Evolutionary conservation across 805 yeast genomes (phyloP), one percentile per base, ranked within the genome.

Genomic region (Monosporozyma solicola): DNA sequence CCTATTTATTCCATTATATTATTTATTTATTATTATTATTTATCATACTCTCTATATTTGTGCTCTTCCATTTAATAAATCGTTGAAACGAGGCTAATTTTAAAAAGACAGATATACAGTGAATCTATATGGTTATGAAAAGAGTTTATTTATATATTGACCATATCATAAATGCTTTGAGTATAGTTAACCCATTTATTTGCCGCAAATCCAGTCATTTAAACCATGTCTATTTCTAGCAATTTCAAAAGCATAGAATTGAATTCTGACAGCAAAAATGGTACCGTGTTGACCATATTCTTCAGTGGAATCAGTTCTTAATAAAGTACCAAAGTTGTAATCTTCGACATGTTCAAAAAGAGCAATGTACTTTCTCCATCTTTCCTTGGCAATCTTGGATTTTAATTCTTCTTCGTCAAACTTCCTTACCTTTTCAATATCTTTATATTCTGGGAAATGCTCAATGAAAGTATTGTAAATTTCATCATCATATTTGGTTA

Each of bases 221-320:
- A 87, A 77, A 39, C 96, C 96, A 59, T 78, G 78, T 69, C 83
- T 87, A 75, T 94, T 94, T 79, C 99, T 85, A 55, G 88, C 89
- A 58, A 94, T 85, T 75, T 94, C 99, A 65, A 90, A 79, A 53
- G 97, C 97, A 63, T 91, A 87, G 68, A 94, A 94, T 73, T 94
- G 98, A 66, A 92, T 81, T 74, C 98, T 84, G 54, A 92, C 94
- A 10, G 77, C 96, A 62, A 94, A 92, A 51, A 90, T 86, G 47
- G 98, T 87, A 54, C 85, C 82, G 47, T 82, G 80, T 72, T 92
- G 88, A 48, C 80, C 80, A 70, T 94, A 94, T 69, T 88, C 97
- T 32, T 76, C 84, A 48, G 72, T 68, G 39, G 86, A 69, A 58
- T 80, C 82, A n/a, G 80, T 72, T 76, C 99, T 84, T 63, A 94